Conservation (phyloP, 495 filamentous ascomycete genomes). For the Aspergillus kassunensis region DNA sequence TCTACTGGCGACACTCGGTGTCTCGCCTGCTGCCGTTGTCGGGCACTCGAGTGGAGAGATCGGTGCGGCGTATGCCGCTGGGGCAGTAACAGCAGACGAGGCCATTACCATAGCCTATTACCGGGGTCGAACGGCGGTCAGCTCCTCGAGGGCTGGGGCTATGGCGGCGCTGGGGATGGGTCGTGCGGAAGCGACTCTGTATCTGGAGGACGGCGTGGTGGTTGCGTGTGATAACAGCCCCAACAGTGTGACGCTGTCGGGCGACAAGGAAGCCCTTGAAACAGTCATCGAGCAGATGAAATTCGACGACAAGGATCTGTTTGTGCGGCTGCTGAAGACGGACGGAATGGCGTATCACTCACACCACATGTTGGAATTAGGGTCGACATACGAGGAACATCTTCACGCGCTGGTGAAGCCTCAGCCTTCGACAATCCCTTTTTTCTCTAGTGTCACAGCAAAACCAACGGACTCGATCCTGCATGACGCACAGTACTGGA, state of each 20-base stretch:
- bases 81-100: constrained; percentile 4
- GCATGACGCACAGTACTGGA: constrained; percentile 39
- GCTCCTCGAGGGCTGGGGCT: not conserved
- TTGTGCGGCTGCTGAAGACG: constrained; percentile 24
- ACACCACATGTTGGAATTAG: not conserved
- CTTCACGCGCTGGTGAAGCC: constrained; percentile 12
- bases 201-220: not conserved
- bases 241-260: constrained; percentile 23
- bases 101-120: constrained; percentile 28
- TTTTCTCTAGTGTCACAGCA: constrained; percentile 32
- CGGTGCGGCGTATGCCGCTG: constrained; percentile 16
- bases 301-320: constrained; percentile 38
- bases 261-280: constrained; percentile 30
- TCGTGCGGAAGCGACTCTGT: constrained; percentile 9
- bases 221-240: constrained; percentile 20
- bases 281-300: constrained; percentile 21
- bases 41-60: constrained; percentile 24
- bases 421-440: not conserved
- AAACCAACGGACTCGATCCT: constrained; percentile 3
- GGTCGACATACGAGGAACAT: not conserved
- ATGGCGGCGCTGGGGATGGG: constrained; percentile 37
- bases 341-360: not conserved
- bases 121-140: constrained; percentile 25
- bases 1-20: constrained; percentile 2
- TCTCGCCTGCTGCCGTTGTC: constrained; percentile 7